Evolutionary conservation across 2,329 filamentous ascomycete genomes (phyloP).

Genomic region (Curvularia spicifera): DNA sequence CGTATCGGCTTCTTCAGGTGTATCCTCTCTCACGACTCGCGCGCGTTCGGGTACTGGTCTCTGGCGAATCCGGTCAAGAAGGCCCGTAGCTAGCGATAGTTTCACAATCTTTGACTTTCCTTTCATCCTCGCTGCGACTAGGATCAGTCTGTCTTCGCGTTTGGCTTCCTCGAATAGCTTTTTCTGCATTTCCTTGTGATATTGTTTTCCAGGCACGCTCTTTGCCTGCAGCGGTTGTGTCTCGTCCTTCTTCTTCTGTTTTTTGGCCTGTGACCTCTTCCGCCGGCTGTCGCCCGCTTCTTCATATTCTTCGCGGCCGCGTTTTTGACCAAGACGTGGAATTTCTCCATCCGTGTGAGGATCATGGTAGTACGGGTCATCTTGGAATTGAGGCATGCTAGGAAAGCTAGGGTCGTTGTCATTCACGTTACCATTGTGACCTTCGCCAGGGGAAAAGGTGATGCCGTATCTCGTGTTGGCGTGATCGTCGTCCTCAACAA

Average conservation of each 20-base stretch:
- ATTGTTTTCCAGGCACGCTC: slow-evolving; percentile 55
- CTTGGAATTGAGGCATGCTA: slow-evolving; percentile 11
- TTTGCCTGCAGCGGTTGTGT: slow-evolving; percentile 46
- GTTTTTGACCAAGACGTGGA: slow-evolving; percentile 42
- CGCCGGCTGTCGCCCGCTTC: slow-evolving; percentile 32
- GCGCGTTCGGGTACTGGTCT: slow-evolving; percentile 39
- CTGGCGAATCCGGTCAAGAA: slow-evolving; percentile 47
- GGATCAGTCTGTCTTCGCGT: slow-evolving; percentile 54
- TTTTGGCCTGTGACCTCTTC: slow-evolving; percentile 31
- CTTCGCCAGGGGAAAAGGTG: slow-evolving; percentile 50
- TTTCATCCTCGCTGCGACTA: slow-evolving; percentile 55
- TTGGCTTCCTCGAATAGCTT: slow-evolving; percentile 51
- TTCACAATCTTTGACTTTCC: slow-evolving; percentile 54
- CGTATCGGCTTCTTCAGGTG: slow-evolving; percentile 35
- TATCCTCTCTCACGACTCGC: slow-evolving; percentile 23
- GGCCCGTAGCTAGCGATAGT: slow-evolving; percentile 46
- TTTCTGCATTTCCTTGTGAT: slow-evolving; percentile 56
- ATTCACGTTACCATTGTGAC: slow-evolving; percentile 33
- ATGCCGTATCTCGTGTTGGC: slow-evolving; percentile 49
- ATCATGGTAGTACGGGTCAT: slow-evolving; percentile 36
- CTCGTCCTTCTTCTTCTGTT: slow-evolving; percentile 46
- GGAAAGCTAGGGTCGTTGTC: slow-evolving; percentile 26
- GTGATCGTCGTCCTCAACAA: slow-evolving; percentile 51
- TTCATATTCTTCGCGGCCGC: slow-evolving; percentile 36
- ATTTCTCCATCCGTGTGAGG: slow-evolving; percentile 35